These are phyloP conservation scores for Pseudogymnoascus sp. DNA, from an alignment of 2,329 filamentous ascomycete species.

Conservation along the genomic window DNA sequence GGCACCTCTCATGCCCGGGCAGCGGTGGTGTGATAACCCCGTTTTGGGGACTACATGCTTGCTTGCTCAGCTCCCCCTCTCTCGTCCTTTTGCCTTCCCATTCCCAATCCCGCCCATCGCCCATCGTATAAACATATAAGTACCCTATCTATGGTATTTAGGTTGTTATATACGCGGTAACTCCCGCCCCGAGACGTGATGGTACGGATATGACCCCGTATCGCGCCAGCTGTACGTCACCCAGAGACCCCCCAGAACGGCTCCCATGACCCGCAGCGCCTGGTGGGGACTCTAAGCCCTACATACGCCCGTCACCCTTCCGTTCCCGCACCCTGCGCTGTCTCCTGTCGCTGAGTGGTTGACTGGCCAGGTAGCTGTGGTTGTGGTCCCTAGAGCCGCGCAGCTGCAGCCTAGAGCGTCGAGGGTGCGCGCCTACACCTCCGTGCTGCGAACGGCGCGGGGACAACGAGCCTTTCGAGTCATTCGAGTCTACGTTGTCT, in stretches of 20 bases:
- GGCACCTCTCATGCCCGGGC: conserved; percentile 2
- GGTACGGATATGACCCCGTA: background rate
- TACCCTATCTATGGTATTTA: background rate
- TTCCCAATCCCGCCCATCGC: background rate
- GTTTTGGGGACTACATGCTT: no score
- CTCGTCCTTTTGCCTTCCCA: background rate
- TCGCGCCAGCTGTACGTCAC: background rate
- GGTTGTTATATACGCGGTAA: background rate
- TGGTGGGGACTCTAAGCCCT: background rate
- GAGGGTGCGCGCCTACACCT: background rate
- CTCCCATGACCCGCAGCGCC: background rate
- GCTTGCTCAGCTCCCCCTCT: background rate
- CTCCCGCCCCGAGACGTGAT: background rate
- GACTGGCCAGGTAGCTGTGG: no score
- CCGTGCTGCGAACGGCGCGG: background rate
- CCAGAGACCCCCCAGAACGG: background rate
- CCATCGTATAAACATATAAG: background rate
- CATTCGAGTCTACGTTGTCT: no score
- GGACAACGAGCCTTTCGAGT: background rate
- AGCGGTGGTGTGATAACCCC: background rate
- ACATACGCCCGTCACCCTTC: background rate
- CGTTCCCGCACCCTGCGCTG: background rate
- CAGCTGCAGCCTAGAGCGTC: background rate
- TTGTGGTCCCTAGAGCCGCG: background rate
- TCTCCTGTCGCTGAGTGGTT: background rate